Base-by-base conservation (phyloP, 345 rosid genomes). In the Citrus medica region DNA sequence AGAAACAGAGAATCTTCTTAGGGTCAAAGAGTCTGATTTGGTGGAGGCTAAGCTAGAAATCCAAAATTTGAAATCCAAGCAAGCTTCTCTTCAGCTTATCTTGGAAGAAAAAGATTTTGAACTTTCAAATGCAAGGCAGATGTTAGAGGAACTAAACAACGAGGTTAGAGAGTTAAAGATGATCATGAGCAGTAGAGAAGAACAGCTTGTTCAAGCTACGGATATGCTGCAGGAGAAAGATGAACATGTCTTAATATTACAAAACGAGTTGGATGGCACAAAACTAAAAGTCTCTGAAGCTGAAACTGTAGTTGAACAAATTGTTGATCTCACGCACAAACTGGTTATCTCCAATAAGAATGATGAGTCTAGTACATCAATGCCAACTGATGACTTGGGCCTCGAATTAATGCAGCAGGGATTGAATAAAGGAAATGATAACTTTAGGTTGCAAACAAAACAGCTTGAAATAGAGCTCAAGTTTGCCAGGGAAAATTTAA, bases 21-120 rank as follows among this genome's bases (percentile, higher is more conserved):
- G 78, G 61, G 83, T 40, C 74, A 91, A 91, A 82, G 97, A 92
- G 82, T 80, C 87, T 21, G 91, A 90, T 55, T 77, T 93, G 83
- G 98, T 87, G 81, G 93, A 93, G 78, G 99, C 92, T 69, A 93
- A 84, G 84, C 86, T 95, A 65, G 97, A 95, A 82, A 91, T 95
- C 76, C 93, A 87, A 86, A 89, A 87, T 82, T 87, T 92, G 86
- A 87, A 87, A 75, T 88, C 96, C 32, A 90, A 92, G 83, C 89
- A 82, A 79, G 90, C 89, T 79, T 88, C 99, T 76, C 87, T 95
- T 75, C 87, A 84, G 81, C 85, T 87, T 30, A 75, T 85, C 24
- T 77, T 90, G 67, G 88, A 89, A 79, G 93, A 91, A 81, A 93
- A 87, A 82, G 94, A 93, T 80, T 76, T 79, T 3, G 94, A 90